A percentile compares a stretch with the other conserved stretches of the same genome.
These are phyloP conservation scores for Rhamnella rubrinervis DNA, from an alignment of 331 rosid genomes.

Conservation along the genomic window DNA sequence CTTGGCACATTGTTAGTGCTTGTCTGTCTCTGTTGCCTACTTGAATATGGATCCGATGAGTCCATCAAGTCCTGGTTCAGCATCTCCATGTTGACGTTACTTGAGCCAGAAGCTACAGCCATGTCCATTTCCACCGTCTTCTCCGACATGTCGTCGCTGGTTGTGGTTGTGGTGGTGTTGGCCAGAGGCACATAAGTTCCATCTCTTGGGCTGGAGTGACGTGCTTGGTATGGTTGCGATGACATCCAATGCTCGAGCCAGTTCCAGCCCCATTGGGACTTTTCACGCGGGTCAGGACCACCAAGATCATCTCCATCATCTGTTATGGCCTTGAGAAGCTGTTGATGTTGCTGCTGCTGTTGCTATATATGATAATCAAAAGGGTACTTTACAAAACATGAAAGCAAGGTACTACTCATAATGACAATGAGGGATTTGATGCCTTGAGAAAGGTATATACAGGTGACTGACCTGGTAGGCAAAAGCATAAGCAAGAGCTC, in stretches of 20 bases:
- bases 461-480: slow-evolving; percentile 53
- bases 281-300: slow-evolving; percentile 33
- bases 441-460: neutral
- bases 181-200: slow-evolving; percentile 40
- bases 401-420: neutral
- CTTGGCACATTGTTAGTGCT: slow-evolving; percentile 46
- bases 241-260: slow-evolving; percentile 93
- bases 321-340: slow-evolving; percentile 27
- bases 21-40: slow-evolving; percentile 22
- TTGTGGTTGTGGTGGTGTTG: slow-evolving; percentile 25
- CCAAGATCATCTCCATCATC: slow-evolving; percentile 30
- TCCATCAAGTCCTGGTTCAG: slow-evolving; percentile 32
- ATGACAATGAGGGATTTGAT: too few species aligned
- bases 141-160: slow-evolving; percentile 60
- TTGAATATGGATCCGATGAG: slow-evolving; percentile 26
- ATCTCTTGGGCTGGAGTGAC: slow-evolving; percentile 33
- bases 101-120: slow-evolving; percentile 22
- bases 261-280: slow-evolving; percentile 73
- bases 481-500: slow-evolving; percentile 75
- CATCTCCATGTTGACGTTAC: slow-evolving; percentile 30
- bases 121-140: slow-evolving; percentile 79
- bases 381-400: neutral
- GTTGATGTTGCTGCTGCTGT: slow-evolving; percentile 45
- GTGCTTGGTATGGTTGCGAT: slow-evolving; percentile 45
- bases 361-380: neutral